Conservation (phyloP, 208 protist species). For the Polymyxa betae region DNA sequence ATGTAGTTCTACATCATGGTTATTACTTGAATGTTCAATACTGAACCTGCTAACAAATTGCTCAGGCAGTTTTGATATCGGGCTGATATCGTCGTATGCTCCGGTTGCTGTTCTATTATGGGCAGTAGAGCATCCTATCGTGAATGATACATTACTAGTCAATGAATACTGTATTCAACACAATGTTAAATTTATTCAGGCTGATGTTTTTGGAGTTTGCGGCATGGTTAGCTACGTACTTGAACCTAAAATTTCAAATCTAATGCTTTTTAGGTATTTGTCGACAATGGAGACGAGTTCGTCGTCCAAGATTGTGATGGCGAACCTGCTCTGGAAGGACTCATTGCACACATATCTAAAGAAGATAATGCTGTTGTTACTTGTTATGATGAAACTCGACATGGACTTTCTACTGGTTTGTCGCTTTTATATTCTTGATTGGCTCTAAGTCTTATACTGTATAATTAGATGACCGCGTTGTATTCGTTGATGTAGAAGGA, state of each 20-base stretch:
- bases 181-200: slow-evolving; percentile 65
- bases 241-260: too few species aligned
- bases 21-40: too few species aligned
- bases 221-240: too few species aligned
- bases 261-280: too few species aligned
- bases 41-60: too few species aligned
- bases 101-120: neutral
- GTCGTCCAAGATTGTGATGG: slow-evolving; percentile 65
- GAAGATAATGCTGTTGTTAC: slow-evolving; percentile 57
- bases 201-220: slow-evolving; percentile 66
- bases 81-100: neutral
- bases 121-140: neutral
- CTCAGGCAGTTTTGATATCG: neutral
- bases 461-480: slow-evolving; percentile 78
- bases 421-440: too few species aligned
- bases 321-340: slow-evolving; percentile 59
- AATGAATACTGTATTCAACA: slow-evolving; percentile 64
- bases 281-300: slow-evolving; percentile 70
- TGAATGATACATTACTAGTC: slow-evolving; percentile 27
- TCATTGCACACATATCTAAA: slow-evolving; percentile 62
- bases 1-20: slow-evolving; percentile 52
- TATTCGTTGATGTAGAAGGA: slow-evolving; percentile 81
- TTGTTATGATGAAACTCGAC: slow-evolving; percentile 68
- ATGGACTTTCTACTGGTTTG: slow-evolving; percentile 78
- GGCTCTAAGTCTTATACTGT: too few species aligned